Conservation (phyloP, 495 filamentous ascomycete species). For the Articulospora tetracladia region DNA sequence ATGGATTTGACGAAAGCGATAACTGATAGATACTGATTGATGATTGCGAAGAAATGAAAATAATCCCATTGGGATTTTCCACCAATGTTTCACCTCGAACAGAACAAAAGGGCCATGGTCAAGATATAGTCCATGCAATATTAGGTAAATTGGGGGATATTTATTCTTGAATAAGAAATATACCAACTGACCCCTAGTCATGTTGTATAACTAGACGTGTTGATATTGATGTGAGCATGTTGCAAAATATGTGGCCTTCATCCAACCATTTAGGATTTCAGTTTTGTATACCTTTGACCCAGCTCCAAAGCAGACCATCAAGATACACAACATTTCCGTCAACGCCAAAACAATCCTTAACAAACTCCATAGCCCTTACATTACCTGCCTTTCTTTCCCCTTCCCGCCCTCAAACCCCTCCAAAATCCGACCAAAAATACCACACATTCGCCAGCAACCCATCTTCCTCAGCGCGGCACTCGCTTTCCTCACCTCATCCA, state of each 20-base stretch:
- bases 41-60: background rate
- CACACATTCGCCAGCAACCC: slow-evolving; percentile 22
- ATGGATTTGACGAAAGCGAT: background rate
- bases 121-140: too few relatives aligned
- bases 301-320: too few relatives aligned
- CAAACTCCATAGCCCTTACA: background rate
- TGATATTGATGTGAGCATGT: too few relatives aligned
- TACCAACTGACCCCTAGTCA: too few relatives aligned
- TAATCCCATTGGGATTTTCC: background rate
- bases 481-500: slow-evolving; percentile 16
- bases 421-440: slow-evolving; percentile 19
- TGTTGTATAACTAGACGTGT: too few relatives aligned
- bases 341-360: background rate
- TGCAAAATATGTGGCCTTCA: too few relatives aligned
- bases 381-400: background rate
- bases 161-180: too few relatives aligned
- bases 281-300: too few relatives aligned
- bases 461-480: slow-evolving; percentile 16
- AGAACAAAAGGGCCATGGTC: too few relatives aligned
- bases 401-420: slow-evolving; percentile 10
- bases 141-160: too few relatives aligned
- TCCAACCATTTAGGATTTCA: too few relatives aligned
- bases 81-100: too few relatives aligned
- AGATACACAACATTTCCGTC: background rate
- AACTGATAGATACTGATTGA: background rate